phyloP scores from a whole-genome alignment of 2,329 filamentous ascomycete species.

The Juglanconis oblonga region DNA sequence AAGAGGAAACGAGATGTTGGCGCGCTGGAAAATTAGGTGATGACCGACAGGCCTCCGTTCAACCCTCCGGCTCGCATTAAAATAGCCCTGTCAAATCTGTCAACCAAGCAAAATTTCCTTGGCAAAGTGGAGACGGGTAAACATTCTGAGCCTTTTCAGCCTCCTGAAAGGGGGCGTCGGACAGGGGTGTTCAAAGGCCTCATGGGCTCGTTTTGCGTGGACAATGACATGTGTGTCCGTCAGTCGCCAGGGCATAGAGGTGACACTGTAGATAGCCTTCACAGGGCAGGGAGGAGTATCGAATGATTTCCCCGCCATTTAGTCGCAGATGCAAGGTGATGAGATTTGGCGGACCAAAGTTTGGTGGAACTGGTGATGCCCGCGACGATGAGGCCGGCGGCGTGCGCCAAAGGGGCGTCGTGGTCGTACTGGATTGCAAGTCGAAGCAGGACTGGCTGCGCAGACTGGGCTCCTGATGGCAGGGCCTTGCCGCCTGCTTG shows the following conservation, averaged over 20 bases:
- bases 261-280: not conserved
- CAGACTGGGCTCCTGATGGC: no score
- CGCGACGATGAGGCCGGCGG: not conserved
- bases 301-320: not conserved
- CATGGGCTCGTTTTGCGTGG: slow-evolving; percentile 3
- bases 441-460: no score
- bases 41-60: not conserved
- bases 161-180: slow-evolving; percentile 13
- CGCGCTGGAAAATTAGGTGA: not conserved
- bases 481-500: no score
- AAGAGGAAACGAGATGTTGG: not conserved
- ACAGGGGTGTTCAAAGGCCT: slow-evolving; percentile 4
- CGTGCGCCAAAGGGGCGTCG: not conserved
- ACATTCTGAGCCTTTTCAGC: slow-evolving; percentile 13
- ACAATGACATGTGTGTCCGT: not conserved
- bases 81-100: slow-evolving; percentile 14
- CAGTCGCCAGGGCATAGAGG: not conserved
- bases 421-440: not conserved
- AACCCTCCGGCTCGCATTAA: slow-evolving; percentile 7
- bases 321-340: not conserved
- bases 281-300: not conserved
- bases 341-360: not conserved
- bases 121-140: slow-evolving; percentile 2
- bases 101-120: slow-evolving; percentile 14
- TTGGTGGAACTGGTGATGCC: not conserved